A percentile compares a stretch with the other conserved stretches of the same genome.
phyloP scores from a whole-genome alignment of 495 filamentous ascomycete species.

The Apiosordaria backusii region DNA sequence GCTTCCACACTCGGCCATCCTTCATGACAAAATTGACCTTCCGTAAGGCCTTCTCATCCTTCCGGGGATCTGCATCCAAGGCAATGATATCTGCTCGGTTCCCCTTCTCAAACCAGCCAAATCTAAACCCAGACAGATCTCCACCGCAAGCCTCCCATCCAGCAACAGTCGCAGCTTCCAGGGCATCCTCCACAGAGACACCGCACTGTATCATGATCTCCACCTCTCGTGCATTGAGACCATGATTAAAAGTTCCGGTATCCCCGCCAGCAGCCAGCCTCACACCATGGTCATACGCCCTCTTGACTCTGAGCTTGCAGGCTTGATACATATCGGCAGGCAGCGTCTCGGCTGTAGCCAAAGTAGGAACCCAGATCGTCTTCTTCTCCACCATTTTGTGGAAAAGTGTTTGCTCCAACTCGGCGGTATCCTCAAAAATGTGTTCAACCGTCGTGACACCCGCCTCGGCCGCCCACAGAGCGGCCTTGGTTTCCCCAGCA shows the following conservation, averaged over 20 bases:
- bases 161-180: conserved; percentile 43
- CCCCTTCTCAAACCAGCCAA: conserved; percentile 48
- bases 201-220: conserved; percentile 51
- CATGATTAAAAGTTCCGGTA: conserved; percentile 50
- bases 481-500: conserved; percentile 38
- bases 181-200: conserved; percentile 44
- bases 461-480: conserved; percentile 46
- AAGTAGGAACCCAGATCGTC: conserved; percentile 49
- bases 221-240: conserved; percentile 47
- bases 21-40: conserved; percentile 53
- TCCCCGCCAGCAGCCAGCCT: conserved; percentile 48
- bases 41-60: conserved; percentile 38
- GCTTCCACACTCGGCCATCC: conserved; percentile 44
- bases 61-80: conserved; percentile 35
- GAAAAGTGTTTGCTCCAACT: conserved; percentile 34
- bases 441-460: conserved; percentile 54
- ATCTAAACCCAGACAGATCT: conserved; percentile 45
- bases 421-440: conserved; percentile 39
- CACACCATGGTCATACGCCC: conserved; percentile 35
- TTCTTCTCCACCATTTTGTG: conserved; percentile 37
- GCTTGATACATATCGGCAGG: conserved; percentile 25
- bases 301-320: conserved; percentile 27
- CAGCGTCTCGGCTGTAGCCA: conserved; percentile 38
- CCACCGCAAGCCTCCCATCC: conserved; percentile 54
- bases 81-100: conserved; percentile 50